phyloP scores from a whole-genome alignment of 805 yeast species.

The Cyberlindnera maritima region DNA sequence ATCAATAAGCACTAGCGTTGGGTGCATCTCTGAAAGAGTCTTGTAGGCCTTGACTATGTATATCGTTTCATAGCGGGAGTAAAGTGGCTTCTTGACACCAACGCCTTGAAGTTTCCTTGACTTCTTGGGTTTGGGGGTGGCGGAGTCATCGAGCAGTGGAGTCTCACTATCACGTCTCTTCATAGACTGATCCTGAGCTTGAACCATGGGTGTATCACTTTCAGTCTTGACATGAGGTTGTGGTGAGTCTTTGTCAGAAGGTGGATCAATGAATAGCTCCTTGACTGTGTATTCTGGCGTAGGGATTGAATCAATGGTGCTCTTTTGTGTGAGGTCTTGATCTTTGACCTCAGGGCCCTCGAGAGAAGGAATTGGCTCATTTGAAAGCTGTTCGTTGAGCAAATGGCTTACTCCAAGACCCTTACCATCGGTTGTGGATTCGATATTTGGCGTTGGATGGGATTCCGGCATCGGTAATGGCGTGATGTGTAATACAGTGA shows the following conservation, averaged over 20 bases:
- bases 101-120: slow-evolving; percentile 27
- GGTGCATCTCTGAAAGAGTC: slow-evolving; percentile 16
- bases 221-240: background rate
- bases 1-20: slow-evolving; percentile 24
- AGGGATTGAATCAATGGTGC: background rate
- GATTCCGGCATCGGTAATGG: too few relatives aligned
- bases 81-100: slow-evolving; percentile 28
- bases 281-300: background rate
- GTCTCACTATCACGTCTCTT: slow-evolving; percentile 10
- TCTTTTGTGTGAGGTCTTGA: background rate
- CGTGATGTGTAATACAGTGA: too few relatives aligned
- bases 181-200: background rate
- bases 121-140: slow-evolving; percentile 16
- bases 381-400: too few relatives aligned
- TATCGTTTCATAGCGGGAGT: slow-evolving; percentile 26
- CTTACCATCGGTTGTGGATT: background rate
- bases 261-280: background rate
- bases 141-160: slow-evolving; percentile 1
- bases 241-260: background rate
- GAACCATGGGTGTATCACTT: background rate
- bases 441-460: background rate
- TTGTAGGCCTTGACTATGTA: slow-evolving; percentile 25
- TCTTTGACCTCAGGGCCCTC: too few relatives aligned
- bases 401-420: background rate
- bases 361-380: too few relatives aligned